Percentiles rank a stretch among this genome's conserved stretches.
phyloP scores from a whole-genome alignment of 140 eudicot genomes.

The Ambrosia hybrid region DNA sequence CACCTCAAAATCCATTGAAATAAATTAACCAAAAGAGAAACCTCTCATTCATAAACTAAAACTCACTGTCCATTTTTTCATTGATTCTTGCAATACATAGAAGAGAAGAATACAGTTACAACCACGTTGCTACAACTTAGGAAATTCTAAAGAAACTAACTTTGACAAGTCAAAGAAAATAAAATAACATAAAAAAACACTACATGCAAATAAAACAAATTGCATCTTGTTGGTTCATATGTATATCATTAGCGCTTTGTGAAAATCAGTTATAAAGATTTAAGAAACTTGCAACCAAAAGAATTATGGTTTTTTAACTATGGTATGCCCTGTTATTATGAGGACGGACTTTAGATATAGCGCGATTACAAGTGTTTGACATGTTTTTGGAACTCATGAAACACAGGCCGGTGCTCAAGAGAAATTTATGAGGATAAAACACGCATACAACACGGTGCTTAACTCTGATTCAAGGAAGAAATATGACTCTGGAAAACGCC shows the following conservation, averaged over 20 bases:
- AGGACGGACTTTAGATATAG: background rate
- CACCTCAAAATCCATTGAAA: too few relatives aligned
- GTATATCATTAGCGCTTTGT: background rate
- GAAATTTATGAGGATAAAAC: conserved; percentile 92
- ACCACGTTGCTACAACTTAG: too few relatives aligned
- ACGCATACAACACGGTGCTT: conserved; percentile 76
- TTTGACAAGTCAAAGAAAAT: too few relatives aligned
- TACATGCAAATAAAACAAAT: too few relatives aligned
- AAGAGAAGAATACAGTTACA: too few relatives aligned
- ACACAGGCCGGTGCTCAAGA: conserved; percentile 81
- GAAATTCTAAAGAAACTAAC: too few relatives aligned
- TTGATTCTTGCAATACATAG: too few relatives aligned
- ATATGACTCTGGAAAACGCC: conserved; percentile 48
- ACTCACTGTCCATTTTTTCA: too few relatives aligned
- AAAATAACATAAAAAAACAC: too few relatives aligned
- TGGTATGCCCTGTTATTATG: background rate
- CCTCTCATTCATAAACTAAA: too few relatives aligned
- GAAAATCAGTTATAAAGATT: background rate
- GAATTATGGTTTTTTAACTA: background rate
- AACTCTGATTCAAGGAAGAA: conserved; percentile 62
- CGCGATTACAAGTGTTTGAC: background rate
- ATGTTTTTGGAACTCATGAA: conserved; percentile 19
- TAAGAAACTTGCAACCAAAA: conserved; percentile 8
- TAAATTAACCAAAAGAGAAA: too few relatives aligned
- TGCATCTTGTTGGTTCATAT: too few relatives aligned